Conservation (phyloP, 2,329 filamentous ascomycete species). For the Fusarium hainanense region DNA sequence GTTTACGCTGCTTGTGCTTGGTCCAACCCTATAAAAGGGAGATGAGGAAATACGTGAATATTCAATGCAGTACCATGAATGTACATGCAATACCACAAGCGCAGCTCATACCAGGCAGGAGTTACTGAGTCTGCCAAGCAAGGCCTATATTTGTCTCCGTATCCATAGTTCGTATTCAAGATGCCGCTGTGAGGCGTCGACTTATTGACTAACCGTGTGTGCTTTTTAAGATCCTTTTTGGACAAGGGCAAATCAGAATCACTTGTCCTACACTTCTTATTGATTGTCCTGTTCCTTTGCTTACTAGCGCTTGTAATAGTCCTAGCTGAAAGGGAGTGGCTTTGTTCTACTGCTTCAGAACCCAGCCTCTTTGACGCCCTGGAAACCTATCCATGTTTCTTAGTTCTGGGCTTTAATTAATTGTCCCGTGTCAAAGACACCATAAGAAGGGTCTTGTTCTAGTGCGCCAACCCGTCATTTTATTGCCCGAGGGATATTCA, state of each 20-base stretch:
- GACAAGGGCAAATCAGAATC: neutral
- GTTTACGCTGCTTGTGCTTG: conserved; percentile 7
- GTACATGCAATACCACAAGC: neutral
- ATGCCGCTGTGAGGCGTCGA: conserved; percentile 2
- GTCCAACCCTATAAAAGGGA: conserved; percentile 1
- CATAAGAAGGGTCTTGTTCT: neutral
- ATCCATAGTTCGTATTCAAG: conserved; percentile 25
- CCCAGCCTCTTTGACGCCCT: conserved; percentile 2
- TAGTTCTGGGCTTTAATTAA: neutral
- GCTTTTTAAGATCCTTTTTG: neutral
- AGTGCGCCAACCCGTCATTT: neutral
- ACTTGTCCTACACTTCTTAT: conserved; percentile 4
- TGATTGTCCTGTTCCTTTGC: neutral
- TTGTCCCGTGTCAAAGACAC: neutral
- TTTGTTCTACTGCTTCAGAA: conserved; percentile 5
- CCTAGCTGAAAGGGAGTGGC: conserved; percentile 24
- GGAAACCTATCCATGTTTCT: neutral
- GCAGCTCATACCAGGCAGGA: conserved; percentile 2
- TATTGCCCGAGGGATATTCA: conserved; percentile 29
- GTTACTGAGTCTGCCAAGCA: conserved; percentile 4
- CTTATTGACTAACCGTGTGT: neutral
- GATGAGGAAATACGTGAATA: neutral
- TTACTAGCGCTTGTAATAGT: neutral
- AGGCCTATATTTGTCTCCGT: conserved; percentile 20
- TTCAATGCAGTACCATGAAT: neutral